These are phyloP conservation scores for Dittrichia graveolens DNA, from an alignment of 129 eudicot genomes.

Conservation along the genomic window DNA sequence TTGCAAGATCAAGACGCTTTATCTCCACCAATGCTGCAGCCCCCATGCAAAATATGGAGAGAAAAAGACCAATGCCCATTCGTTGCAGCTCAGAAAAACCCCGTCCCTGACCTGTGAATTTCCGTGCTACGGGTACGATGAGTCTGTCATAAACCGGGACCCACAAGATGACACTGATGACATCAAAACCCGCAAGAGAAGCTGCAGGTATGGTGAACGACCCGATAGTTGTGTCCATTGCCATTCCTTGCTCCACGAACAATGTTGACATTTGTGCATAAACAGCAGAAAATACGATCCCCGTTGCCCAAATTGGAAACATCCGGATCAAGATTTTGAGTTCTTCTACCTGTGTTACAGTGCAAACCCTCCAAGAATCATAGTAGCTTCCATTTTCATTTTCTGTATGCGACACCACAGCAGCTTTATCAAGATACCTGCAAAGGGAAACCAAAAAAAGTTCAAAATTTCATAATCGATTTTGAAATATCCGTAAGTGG, in stretches of 20 bases:
- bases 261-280: conserved; percentile 60
- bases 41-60: conserved; percentile 39
- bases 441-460: not conserved
- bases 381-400: conserved; percentile 22
- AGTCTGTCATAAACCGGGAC: conserved; percentile 53
- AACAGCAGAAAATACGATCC: conserved; percentile 55
- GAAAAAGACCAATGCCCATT: conserved; percentile 45
- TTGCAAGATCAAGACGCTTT: conserved; percentile 36
- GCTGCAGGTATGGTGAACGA: conserved; percentile 52
- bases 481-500: not conserved
- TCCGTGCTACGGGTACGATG: conserved; percentile 43
- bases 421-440: conserved; percentile 61
- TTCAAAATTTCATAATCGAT: not conserved
- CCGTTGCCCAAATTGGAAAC: conserved; percentile 64
- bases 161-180: conserved; percentile 45
- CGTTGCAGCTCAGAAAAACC: conserved; percentile 43
- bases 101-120: conserved; percentile 34
- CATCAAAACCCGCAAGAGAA: conserved; percentile 47
- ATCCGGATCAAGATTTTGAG: conserved; percentile 50
- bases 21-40: conserved; percentile 40
- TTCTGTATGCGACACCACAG: conserved; percentile 33
- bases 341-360: conserved; percentile 61
- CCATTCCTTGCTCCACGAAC: conserved; percentile 58
- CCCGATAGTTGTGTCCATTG: conserved; percentile 46
- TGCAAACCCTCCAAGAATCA: conserved; percentile 45